Evolutionary conservation across 371 early-diverging fungal species (phyloP).

Genomic region (Mucor saturninus): DNA sequence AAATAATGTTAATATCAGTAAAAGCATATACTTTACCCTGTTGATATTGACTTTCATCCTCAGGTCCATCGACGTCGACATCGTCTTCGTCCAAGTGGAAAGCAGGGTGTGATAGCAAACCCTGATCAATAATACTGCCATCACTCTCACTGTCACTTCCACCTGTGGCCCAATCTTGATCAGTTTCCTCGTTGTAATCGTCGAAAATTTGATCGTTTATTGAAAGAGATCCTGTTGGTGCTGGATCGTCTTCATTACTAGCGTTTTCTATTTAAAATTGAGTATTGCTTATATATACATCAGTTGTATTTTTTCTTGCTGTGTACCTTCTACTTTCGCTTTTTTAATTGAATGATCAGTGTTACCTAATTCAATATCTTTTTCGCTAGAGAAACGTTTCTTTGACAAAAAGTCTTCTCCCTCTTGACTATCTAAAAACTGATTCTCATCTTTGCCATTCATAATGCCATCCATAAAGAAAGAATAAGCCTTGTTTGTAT

Average conservation of each 20-base stretch:
- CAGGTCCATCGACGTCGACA: slow-evolving; percentile 38
- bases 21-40: slow-evolving; percentile 18
- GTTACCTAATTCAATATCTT: not conserved
- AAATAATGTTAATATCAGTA: not conserved
- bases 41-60: slow-evolving; percentile 32
- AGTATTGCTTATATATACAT: no score
- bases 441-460: slow-evolving; percentile 22
- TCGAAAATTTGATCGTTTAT: slow-evolving; percentile 28
- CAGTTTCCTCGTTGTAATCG: slow-evolving; percentile 53
- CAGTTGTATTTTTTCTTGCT: not conserved
- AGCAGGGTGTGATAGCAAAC: slow-evolving; percentile 32
- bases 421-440: not conserved
- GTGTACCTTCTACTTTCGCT: slow-evolving; percentile 11
- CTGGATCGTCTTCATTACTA: slow-evolving; percentile 22
- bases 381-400: slow-evolving; percentile 17
- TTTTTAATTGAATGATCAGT: slow-evolving; percentile 12
- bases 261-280: not conserved
- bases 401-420: slow-evolving; percentile 1
- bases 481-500: not conserved
- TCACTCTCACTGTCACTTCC: slow-evolving; percentile 32
- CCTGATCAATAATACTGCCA: slow-evolving; percentile 24
- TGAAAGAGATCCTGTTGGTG: slow-evolving; percentile 19
- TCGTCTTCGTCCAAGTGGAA: slow-evolving; percentile 39
- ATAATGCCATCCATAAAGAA: slow-evolving; percentile 8
- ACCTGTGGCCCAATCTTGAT: slow-evolving; percentile 51